phyloP scores from a whole-genome alignment of 1,284 basidiomycete species.

The Sporisorium exsertum region DNA sequence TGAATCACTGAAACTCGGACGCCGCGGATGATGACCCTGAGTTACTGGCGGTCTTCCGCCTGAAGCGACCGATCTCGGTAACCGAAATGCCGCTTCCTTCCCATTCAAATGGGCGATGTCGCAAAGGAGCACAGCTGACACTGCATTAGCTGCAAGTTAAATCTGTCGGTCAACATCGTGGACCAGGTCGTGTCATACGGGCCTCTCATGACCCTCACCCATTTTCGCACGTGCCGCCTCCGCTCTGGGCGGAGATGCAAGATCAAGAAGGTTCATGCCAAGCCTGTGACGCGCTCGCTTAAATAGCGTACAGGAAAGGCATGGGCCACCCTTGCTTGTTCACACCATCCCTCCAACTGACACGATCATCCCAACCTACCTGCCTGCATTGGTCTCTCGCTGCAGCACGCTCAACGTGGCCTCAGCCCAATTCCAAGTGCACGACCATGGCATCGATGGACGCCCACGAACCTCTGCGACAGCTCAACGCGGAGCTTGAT shows the following conservation, averaged over 20 bases:
- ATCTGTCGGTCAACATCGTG: too few relatives aligned
- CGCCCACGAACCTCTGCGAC: slow-evolving; percentile 25
- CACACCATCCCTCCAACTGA: background rate
- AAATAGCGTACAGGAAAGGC: background rate
- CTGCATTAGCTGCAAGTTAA: too few relatives aligned
- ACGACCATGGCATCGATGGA: slow-evolving; percentile 19
- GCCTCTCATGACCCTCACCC: background rate
- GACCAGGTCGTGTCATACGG: slow-evolving; percentile 4
- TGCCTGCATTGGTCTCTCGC: too few relatives aligned
- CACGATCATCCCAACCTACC: background rate
- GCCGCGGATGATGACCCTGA: too few relatives aligned
- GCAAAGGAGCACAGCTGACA: too few relatives aligned
- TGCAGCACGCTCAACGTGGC: background rate
- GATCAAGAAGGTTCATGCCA: background rate
- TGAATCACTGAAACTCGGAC: too few relatives aligned
- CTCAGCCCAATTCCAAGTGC: too few relatives aligned
- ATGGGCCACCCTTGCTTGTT: background rate
- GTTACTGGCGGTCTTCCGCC: too few relatives aligned
- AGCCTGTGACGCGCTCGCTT: background rate
- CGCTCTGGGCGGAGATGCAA: too few relatives aligned
- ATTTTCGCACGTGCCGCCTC: background rate
- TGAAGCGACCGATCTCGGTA: too few relatives aligned
- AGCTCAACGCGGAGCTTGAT: slow-evolving; percentile 41
- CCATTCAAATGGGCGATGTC: too few relatives aligned
- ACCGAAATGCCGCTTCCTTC: too few relatives aligned